Evolutionary conservation across 176 grass and related monocot genomes (phyloP), one percentile per base, ranked within the genome.

Genomic region (Zoysia japonica): DNA sequence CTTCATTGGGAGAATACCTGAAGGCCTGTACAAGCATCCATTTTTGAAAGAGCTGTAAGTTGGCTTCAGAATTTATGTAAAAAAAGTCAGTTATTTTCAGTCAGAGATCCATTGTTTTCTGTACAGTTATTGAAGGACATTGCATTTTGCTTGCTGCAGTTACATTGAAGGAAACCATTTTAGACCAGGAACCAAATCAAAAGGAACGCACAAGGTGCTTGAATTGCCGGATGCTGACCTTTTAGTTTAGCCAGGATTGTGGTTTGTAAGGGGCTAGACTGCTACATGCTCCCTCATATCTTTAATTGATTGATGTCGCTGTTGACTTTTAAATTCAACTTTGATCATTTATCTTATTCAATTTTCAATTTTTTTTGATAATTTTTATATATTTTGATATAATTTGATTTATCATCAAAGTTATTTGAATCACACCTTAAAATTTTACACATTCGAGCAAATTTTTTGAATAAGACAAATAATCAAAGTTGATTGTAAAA

Each of bases 1-100:
- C 50, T 99, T 95, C 85, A 95, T 89, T 46, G 92, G 96, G 17
- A 94, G 90, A 90, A 91, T 99, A 71, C 92, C 88, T 12, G 90
- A 99, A 89, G 88, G 88, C 74, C 74, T 99, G 36, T 99, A 99
- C 90, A 99, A 88, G 71, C 86, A 95, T 77, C 90, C 88, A 47
- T 95, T 89, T 71, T 70, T 99, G 79, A 95, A 99, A 80, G 92
- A 99, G 62, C 67, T 99, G 96, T 99, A 83, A 82, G 90, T 68
- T 80, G 28, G 71, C 75, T 86, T 64, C 51, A 83, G 40, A 76
- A 15, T 67, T 38, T 41, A 9, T 65, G 16, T 72, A 56, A 47
- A 57, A 28, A 74, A 57, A 42, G 3, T 50, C 47, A 79, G 28
- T 75, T 60, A 44, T 83, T 75, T 52, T 14, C 66, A 49, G 51